Base-by-base conservation (phyloP, 2,329 filamentous ascomycete genomes). In the Botryotinia globosa region DNA sequence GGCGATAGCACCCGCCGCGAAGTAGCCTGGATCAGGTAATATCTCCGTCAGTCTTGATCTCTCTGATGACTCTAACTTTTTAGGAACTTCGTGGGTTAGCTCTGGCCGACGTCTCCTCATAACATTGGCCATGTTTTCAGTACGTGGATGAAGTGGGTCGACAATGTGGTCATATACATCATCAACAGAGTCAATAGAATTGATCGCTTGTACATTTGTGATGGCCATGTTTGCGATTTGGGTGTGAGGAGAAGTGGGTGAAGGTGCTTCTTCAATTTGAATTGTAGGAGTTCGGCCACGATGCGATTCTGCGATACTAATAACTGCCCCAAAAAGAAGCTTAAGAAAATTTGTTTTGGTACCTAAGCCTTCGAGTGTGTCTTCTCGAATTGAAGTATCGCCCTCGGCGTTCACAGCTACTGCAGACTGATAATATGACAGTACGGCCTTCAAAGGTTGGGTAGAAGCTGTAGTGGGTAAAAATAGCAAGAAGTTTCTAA, bases 361-460 rank as follows among this genome's bases (percentile, higher is more conserved):
- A 97, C 95, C 95, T 94, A 97, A 86, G 84, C 94, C 93, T 87
- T 97, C 89, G 80, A 97, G 88, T 81, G 91, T 92, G 82, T 97
- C 94, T 84, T 97, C 94, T 85, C 91, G 93, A 79, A 98, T 91
- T 79, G 93, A 87, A 77, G 96, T 96, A 85, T 98, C 96, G 82
- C 96, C 96, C 86, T 99, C 96, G 74, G 94, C 87, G 80, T 93
- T 97, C 81, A 99, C 87, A 82, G 92, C 94, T 80, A 97, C 90
- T 77, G 95, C 93, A 66, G 94, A 92, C 73, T 92, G 91, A 83
- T 97, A 99, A 83, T 97, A 98, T 69, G 93, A 94, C 78, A 98
- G 86, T 72, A 98, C 92, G 70, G 93, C 90, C 80, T 91, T 90
- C 62, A 99, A 87, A 76, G 92, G 91, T 37, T 92, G 89, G 72